Evolutionary conservation across 495 filamentous ascomycete species (phyloP).

Genomic region (Hypoxylon cercidicola): DNA sequence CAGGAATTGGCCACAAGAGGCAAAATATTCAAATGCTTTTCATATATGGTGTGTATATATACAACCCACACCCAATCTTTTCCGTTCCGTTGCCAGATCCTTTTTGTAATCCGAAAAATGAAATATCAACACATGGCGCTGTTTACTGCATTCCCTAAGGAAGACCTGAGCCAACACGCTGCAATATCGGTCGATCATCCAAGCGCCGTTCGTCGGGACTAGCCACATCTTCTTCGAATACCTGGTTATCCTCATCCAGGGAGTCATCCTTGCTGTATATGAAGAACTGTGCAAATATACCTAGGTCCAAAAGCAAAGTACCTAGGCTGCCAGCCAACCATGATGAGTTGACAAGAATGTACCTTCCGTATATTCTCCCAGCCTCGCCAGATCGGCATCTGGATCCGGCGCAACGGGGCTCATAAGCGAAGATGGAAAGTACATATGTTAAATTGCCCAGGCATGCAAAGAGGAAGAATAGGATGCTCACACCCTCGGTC

Average conservation of each 20-base stretch:
- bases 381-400: slow-evolving; percentile 67
- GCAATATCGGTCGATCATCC: slow-evolving; percentile 53
- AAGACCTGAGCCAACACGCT: slow-evolving; percentile 46
- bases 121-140: slow-evolving; percentile 10
- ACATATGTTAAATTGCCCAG: slow-evolving; percentile 95
- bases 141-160: slow-evolving; percentile 10
- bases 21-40: slow-evolving; percentile 5
- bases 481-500: slow-evolving; percentile 87
- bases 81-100: slow-evolving; percentile 5
- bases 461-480: slow-evolving; percentile 98
- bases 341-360: slow-evolving; percentile 85
- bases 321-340: slow-evolving; percentile 93
- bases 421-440: slow-evolving; percentile 87
- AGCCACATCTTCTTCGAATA: neutral
- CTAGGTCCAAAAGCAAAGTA: slow-evolving; percentile 82
- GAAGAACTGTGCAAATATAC: slow-evolving; percentile 93
- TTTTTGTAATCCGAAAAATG: slow-evolving; percentile 24
- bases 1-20: too few species aligned
- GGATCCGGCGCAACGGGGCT: slow-evolving; percentile 65
- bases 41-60: slow-evolving; percentile 12
- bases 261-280: slow-evolving; percentile 66
- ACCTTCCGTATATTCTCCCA: slow-evolving; percentile 70
- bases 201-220: slow-evolving; percentile 40
- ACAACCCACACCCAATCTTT: slow-evolving; percentile 18
- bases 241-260: slow-evolving; percentile 32